phyloP scores from a whole-genome alignment of 768 basidiomycete genomes.

The Dacryopinax spathularia region DNA sequence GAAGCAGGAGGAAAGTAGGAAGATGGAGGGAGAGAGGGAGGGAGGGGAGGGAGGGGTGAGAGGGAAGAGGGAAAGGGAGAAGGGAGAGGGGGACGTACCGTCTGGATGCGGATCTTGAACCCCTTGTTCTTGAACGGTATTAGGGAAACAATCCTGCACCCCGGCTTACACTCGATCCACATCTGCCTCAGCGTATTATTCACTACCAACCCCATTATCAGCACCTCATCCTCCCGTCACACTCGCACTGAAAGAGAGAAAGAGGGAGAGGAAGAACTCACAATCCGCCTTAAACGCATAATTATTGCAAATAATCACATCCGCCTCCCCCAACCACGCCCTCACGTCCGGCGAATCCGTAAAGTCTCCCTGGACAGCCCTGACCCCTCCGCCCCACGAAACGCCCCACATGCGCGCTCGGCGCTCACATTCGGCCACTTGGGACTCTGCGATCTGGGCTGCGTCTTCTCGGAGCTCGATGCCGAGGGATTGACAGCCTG shows the following conservation, averaged over 20 bases:
- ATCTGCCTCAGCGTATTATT: slow-evolving; percentile 77
- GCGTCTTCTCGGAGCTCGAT: slow-evolving; percentile 68
- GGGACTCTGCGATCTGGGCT: slow-evolving; percentile 60
- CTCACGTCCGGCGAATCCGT: slow-evolving; percentile 49
- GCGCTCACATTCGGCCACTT: slow-evolving; percentile 57
- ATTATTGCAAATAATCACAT: slow-evolving; percentile 84
- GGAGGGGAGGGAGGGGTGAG: no score
- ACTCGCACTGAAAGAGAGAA: background rate
- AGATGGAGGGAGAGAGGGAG: no score
- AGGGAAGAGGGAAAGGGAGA: background rate
- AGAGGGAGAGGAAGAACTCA: slow-evolving; percentile 29
- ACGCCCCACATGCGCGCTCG: slow-evolving; percentile 90
- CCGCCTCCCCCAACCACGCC: slow-evolving; percentile 61
- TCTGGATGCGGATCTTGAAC: slow-evolving; percentile 70
- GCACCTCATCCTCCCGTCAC: background rate
- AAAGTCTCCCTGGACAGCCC: slow-evolving; percentile 80
- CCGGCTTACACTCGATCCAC: slow-evolving; percentile 89
- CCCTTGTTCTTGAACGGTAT: slow-evolving; percentile 61
- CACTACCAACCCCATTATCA: slow-evolving; percentile 32
- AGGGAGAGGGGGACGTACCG: slow-evolving; percentile 35
- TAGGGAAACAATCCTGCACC: slow-evolving; percentile 77
- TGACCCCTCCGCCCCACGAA: slow-evolving; percentile 47
- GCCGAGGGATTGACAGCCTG: slow-evolving; percentile 63
- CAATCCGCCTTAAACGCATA: slow-evolving; percentile 64
- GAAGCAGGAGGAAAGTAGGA: no score